Conservation (phyloP, 1,284 basidiomycete species). For the Ceratobasidium sp. region DNA sequence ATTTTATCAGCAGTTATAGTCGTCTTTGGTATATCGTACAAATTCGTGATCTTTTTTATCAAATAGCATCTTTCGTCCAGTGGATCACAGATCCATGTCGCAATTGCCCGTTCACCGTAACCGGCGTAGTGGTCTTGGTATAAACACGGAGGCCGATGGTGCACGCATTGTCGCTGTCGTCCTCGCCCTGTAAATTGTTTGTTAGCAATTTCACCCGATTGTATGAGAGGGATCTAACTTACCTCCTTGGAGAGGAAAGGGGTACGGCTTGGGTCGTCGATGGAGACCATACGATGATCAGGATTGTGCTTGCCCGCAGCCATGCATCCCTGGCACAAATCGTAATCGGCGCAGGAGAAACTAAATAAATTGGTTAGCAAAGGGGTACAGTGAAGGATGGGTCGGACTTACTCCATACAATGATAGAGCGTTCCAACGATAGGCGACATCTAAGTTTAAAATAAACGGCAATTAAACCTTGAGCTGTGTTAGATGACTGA, state of each 20-base stretch:
- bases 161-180: constrained; percentile 44
- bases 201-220: background rate
- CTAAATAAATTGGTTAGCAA: constrained; percentile 19
- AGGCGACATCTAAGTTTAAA: constrained; percentile 21
- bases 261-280: constrained; percentile 45
- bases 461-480: background rate
- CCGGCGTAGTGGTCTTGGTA: constrained; percentile 38
- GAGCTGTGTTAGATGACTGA: background rate
- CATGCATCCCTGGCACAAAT: constrained; percentile 47
- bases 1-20: too few species aligned
- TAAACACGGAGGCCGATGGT: constrained; percentile 49
- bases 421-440: constrained; percentile 48
- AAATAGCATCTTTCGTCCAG: constrained; percentile 43
- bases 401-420: constrained; percentile 43
- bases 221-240: background rate
- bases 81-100: constrained; percentile 47
- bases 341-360: constrained; percentile 46
- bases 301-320: constrained; percentile 39
- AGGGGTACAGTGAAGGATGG: too few species aligned
- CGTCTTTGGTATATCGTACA: too few species aligned
- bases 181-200: constrained; percentile 29
- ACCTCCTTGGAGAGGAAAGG: constrained; percentile 17
- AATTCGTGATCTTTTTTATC: background rate
- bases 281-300: constrained; percentile 41
- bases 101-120: constrained; percentile 46